Conservation (phyloP, 176 grass and related monocot genomes). For the Zizania latifolia region DNA sequence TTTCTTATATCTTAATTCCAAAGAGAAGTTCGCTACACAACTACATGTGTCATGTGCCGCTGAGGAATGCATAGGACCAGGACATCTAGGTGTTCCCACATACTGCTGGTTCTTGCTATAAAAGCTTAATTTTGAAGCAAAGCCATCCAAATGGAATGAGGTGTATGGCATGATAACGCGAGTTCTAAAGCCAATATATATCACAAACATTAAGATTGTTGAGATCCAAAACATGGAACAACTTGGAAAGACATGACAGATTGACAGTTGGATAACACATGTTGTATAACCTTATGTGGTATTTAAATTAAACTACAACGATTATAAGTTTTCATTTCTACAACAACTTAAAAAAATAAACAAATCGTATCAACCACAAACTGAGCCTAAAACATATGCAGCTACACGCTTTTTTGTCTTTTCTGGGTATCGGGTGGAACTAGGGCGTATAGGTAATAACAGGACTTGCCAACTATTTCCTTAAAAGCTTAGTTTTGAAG, state of each 20-base stretch:
- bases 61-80: not conserved
- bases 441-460: not conserved
- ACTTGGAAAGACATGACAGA: no score
- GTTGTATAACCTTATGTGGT: no score
- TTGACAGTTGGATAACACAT: no score
- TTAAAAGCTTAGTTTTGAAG: not conserved
- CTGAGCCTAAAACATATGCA: not conserved
- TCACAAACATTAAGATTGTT: no score
- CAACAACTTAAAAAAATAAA: no score
- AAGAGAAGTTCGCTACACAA: not conserved
- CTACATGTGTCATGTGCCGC: not conserved
- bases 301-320: no score
- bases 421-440: not conserved
- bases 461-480: not conserved
- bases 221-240: no score
- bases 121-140: not conserved
- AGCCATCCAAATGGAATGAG: not conserved
- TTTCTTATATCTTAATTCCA: not conserved
- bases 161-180: not conserved
- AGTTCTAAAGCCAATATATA: not conserved
- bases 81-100: not conserved
- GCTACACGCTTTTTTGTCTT: not conserved
- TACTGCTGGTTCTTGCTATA: not conserved
- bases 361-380: not conserved
- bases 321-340: not conserved